phyloP scores from a whole-genome alignment of 2,329 filamentous ascomycete species.

The Aspergillus floridensis region DNA sequence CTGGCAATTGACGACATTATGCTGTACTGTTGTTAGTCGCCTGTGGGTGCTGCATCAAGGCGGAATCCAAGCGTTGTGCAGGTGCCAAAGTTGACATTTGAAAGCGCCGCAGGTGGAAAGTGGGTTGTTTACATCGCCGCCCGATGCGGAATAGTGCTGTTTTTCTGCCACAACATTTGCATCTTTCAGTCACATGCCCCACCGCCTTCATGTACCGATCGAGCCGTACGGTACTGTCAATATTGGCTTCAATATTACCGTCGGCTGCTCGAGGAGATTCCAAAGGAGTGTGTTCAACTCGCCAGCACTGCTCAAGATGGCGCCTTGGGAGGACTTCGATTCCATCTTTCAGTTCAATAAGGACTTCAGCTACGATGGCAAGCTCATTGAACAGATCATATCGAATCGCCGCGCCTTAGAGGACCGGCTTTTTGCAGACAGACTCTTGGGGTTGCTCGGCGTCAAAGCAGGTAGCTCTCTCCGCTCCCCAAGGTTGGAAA shows the following conservation, averaged over 20 bases:
- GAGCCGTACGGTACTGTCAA: conserved; percentile 13
- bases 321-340: conserved; percentile 61
- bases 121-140: conserved; percentile 41
- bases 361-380: conserved; percentile 62
- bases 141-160: conserved; percentile 32
- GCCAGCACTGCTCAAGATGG: conserved; percentile 32
- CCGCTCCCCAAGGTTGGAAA: conserved; percentile 6
- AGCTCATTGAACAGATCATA: conserved; percentile 62
- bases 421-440: conserved; percentile 75
- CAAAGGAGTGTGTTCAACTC: conserved; percentile 8
- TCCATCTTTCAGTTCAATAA: conserved; percentile 63
- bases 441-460: conserved; percentile 67
- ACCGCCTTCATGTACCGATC: conserved; percentile 25
- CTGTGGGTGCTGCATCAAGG: conserved; percentile 29
- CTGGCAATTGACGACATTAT: conserved; percentile 42
- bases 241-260: background rate
- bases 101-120: conserved; percentile 26
- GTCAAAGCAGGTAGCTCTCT: conserved; percentile 61
- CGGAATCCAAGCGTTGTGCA: conserved; percentile 15
- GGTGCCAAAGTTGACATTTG: conserved; percentile 12
- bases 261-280: background rate
- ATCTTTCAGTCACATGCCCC: conserved; percentile 6
- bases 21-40: conserved; percentile 13
- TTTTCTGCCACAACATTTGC: conserved; percentile 35
- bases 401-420: conserved; percentile 65